Conservation (phyloP, 495 filamentous ascomycete species). For the Thermothielavioides terrestris region DNA sequence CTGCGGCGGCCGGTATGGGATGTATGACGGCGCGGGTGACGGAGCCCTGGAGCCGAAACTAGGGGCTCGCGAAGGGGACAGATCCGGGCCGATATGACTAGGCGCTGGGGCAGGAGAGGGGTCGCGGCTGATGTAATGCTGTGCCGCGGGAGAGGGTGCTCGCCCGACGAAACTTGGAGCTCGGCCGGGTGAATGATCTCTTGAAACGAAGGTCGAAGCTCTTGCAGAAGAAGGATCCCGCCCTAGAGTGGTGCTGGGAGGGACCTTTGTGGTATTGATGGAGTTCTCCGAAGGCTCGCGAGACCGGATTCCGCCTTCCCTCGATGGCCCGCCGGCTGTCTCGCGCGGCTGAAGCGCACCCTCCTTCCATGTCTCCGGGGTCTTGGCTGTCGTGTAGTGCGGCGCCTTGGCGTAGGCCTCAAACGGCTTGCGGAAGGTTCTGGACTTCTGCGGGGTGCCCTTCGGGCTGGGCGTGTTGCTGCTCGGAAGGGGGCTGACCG, state of each 20-base stretch:
- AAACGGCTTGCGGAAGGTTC: conserved; percentile 63
- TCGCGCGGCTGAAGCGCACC: conserved; percentile 28
- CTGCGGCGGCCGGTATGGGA: conserved; percentile 32
- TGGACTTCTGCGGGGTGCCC: conserved; percentile 47
- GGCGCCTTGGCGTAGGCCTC: conserved; percentile 55
- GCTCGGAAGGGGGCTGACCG: conserved; percentile 61
- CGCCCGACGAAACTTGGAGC: not conserved
- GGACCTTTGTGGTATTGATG: conserved; percentile 5
- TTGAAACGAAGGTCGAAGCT: not conserved
- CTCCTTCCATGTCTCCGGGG: conserved; percentile 40
- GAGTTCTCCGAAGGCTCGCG: conserved; percentile 12
- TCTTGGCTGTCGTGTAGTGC: conserved; percentile 44
- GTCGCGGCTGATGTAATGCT: not conserved
- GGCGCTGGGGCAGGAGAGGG: not conserved
- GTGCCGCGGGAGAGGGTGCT: not conserved
- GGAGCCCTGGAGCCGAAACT: conserved; percentile 22
- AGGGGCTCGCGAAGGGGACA: conserved; percentile 4
- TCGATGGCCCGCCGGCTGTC: conserved; percentile 36
- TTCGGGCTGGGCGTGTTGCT: conserved; percentile 44
- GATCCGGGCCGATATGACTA: not conserved
- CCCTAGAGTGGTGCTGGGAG: not conserved
- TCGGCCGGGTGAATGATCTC: not conserved
- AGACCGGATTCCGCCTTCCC: conserved; percentile 20
- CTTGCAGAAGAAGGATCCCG: not conserved
- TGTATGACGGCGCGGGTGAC: conserved; percentile 37